These are phyloP conservation scores for Phytopythium boreale DNA, from an alignment of 352 stramenopile species.

Conservation along the genomic window DNA sequence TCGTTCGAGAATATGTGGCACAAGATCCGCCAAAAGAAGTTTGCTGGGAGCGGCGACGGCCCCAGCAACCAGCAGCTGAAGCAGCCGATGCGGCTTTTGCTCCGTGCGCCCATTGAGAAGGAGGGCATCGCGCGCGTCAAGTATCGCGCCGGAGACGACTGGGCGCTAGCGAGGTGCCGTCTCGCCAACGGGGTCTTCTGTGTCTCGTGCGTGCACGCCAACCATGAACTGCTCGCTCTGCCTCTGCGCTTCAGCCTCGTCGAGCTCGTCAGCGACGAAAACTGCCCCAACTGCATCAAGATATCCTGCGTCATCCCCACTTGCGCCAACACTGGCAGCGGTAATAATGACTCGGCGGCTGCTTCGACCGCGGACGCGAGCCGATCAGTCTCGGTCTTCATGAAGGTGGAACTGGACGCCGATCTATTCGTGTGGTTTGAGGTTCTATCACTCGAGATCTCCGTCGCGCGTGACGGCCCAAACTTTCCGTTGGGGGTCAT, in stretches of 20 bases:
- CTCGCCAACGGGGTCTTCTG: conserved; percentile 37
- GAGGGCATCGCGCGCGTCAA: conserved; percentile 31
- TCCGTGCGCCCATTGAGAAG: conserved; percentile 46
- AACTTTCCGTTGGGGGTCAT: conserved; percentile 30
- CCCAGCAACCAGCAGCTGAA: conserved; percentile 17
- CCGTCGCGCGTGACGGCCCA: conserved; percentile 38
- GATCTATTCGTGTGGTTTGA: conserved; percentile 60
- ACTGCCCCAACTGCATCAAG: conserved; percentile 48
- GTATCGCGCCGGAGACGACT: conserved; percentile 32
- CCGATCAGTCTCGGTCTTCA: conserved; percentile 16
- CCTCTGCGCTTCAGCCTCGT: conserved; percentile 44
- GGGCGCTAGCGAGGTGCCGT: conserved; percentile 26
- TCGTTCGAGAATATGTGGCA: conserved; percentile 75
- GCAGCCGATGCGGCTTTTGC: conserved; percentile 47
- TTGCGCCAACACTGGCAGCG: neutral
- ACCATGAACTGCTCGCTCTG: conserved; percentile 21
- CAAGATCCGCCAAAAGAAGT: conserved; percentile 50
- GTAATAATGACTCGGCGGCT: neutral
- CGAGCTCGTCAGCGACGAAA: conserved; percentile 41
- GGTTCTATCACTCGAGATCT: conserved; percentile 49
- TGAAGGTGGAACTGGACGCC: conserved; percentile 39
- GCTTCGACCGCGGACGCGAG: neutral
- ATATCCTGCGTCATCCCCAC: conserved; percentile 9
- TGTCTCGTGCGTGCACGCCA: conserved; percentile 13
- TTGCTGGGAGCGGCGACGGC: too few relatives aligned